Evolutionary conservation across 805 yeast species (phyloP).

Genomic region (Candida sithepensis): DNA sequence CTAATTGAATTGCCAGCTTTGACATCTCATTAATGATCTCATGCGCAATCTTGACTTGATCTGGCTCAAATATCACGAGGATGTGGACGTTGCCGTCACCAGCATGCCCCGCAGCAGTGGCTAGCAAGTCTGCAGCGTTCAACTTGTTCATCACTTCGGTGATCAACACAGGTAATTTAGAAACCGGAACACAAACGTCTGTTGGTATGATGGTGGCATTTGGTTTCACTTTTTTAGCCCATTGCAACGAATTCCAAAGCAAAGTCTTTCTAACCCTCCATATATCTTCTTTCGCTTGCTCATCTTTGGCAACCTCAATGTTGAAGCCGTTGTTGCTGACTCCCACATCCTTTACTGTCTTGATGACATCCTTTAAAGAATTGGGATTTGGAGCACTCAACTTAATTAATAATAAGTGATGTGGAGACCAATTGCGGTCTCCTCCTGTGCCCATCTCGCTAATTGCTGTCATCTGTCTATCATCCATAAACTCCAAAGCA

Average conservation of each 20-base stretch:
- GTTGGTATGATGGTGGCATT: conserved; percentile 61
- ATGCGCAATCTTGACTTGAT: conserved; percentile 44
- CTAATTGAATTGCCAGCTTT: conserved; percentile 58
- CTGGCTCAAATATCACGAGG: conserved; percentile 54
- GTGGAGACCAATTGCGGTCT: conserved; percentile 27
- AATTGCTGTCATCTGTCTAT: conserved; percentile 65
- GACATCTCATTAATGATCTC: conserved; percentile 59
- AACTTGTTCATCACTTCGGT: conserved; percentile 59
- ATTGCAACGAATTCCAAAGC: conserved; percentile 62
- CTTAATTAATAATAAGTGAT: conserved; percentile 51
- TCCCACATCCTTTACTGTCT: conserved; percentile 49
- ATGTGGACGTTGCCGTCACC: conserved; percentile 85
- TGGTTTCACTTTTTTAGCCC: conserved; percentile 50
- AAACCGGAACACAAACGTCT: conserved; percentile 80
- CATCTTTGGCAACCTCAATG: conserved; percentile 61
- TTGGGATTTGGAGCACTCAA: conserved; percentile 48
- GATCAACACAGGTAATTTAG: conserved; percentile 60
- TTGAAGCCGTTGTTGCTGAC: conserved; percentile 46
- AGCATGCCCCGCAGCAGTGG: conserved; percentile 72
- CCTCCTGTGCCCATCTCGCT: conserved; percentile 43
- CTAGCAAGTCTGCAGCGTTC: conserved; percentile 45
- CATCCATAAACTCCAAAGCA: conserved; percentile 74
- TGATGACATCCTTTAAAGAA: conserved; percentile 38
- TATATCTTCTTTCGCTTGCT: conserved; percentile 60
- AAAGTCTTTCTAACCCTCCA: conserved; percentile 77